Base-by-base conservation (phyloP, 108 stramenopile species). In the Aurantiochytrium sp. region DNA sequence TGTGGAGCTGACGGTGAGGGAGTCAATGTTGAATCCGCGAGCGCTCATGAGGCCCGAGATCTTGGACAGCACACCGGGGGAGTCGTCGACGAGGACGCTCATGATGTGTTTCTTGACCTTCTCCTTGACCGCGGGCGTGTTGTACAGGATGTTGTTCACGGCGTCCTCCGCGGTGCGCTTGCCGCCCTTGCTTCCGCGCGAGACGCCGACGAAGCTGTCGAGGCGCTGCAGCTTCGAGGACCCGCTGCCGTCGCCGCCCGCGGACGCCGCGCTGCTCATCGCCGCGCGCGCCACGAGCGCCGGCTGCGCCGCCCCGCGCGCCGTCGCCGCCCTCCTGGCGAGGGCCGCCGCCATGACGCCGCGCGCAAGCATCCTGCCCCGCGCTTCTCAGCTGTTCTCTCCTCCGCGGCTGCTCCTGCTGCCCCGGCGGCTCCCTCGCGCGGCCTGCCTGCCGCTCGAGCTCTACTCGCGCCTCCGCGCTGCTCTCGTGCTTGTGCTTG, bases 11-110 rank as follows among this genome's bases (percentile, higher is more conserved):
- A 83, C 76, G 76, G 76, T 83, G 25, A 83, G 76, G 10, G 76
- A 83, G 76, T 83, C 76, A 35, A 83, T 83, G 76, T 83, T 83
- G 76, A 83, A 83, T 21, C 76, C 76, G 76, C 76, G 76, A 12
- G 76, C 76, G 51, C 49, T 53, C 76, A 83, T 53, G 76, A 83
- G 76, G 10, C 76, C 76, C 2, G 76, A 83, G 76, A 83, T 53
- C n/a, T 35, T 83, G 76, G 76, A 83, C 49, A 83, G 51, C 10
- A 83, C 76, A 12, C 76, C 76, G 51, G 49, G 45, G 49, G 45
- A 47, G 76, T 83, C 51, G 4, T 83, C 76, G 25, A 83, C 76
- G 49, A 83, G 51, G 49, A 83, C 51, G 51, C 76, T 83, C 49
- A 83, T 83, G 76, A 83, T 83, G 51, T 83, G 76, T 25, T 53